Conservation (phyloP, 73 alveolate genomes). For the Blepharisma stoltei region DNA sequence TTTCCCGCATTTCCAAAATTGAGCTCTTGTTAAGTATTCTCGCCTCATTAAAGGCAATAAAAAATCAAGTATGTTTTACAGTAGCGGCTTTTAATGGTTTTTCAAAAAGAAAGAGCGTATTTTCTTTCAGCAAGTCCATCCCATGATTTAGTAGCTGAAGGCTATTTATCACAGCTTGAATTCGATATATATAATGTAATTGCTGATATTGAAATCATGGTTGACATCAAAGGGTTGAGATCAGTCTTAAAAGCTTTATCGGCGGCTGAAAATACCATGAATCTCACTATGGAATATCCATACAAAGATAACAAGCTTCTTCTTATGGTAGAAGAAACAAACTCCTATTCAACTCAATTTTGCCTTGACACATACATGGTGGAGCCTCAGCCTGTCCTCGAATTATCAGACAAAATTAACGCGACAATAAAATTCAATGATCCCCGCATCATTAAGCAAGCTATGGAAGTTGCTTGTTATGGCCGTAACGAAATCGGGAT, state of each 20-base stretch:
- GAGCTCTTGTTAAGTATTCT: too few relatives aligned
- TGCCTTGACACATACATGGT: neutral
- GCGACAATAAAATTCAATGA: neutral
- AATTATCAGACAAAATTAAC: neutral
- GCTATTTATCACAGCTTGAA: neutral
- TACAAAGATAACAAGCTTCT: neutral
- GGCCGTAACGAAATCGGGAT: neutral
- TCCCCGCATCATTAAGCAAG: conserved; percentile 1
- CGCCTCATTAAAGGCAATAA: too few relatives aligned
- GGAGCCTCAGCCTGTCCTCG: neutral
- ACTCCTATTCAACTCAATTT: neutral
- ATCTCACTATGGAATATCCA: neutral
- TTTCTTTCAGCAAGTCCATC: too few relatives aligned
- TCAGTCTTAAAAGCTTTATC: conserved; percentile 38
- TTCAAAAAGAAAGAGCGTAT: too few relatives aligned
- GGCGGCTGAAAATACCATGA: neutral
- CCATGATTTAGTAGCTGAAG: neutral
- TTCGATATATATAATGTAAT: neutral
- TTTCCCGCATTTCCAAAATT: too few relatives aligned
- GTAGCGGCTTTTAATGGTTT: too few relatives aligned
- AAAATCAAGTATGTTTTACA: too few relatives aligned
- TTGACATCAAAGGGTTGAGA: conserved; percentile 39
- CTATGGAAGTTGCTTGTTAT: neutral
- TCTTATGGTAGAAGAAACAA: neutral
- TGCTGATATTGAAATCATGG: neutral